Conservation (phyloP, 1,284 basidiomycete genomes). For the Gymnopus androsaceus region DNA sequence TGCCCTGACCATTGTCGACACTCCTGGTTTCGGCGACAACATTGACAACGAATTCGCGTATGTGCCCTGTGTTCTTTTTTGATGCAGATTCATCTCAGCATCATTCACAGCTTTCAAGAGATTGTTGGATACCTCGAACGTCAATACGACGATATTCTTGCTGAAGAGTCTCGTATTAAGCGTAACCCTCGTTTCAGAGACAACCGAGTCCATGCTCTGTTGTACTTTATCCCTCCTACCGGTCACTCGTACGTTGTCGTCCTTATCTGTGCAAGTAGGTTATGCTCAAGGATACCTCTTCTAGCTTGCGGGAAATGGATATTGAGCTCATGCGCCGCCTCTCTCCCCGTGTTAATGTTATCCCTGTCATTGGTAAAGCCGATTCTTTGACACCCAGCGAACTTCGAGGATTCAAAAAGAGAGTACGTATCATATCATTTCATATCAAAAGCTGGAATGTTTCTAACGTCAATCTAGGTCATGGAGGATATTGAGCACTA, state of each 20-base stretch:
- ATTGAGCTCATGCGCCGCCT: constrained; percentile 98
- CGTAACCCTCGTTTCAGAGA: constrained; percentile 99
- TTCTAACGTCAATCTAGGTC: constrained; percentile 57
- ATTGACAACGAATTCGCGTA: constrained; percentile 99
- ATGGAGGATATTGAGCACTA: constrained; percentile 99
- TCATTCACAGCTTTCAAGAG: constrained; percentile 78
- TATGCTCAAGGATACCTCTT: background rate
- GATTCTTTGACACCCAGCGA: constrained; percentile 93
- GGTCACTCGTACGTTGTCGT: constrained; percentile 52
- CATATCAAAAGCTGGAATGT: background rate
- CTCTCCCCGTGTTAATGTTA: constrained; percentile 97
- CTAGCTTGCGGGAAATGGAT: constrained; percentile 94
- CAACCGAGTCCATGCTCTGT: constrained; percentile 92
- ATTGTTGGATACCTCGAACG: constrained; percentile 97
- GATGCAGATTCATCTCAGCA: background rate
- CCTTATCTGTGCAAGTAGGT: constrained; percentile 1
- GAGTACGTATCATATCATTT: constrained; percentile 54
- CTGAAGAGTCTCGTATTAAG: constrained; percentile 98
- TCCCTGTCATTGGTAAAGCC: constrained; percentile 97
- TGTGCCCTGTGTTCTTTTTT: constrained; percentile 38
- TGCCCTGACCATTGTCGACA: constrained; percentile 97
- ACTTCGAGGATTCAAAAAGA: constrained; percentile 93
- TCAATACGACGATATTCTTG: constrained; percentile 99
- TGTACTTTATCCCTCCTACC: constrained; percentile 96
- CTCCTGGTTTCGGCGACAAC: constrained; percentile 98